A percentile compares a stretch with the other conserved stretches of the same genome.
Evolutionary conservation across 306 rosid genomes (phyloP).

Genomic region (Vigna radiata): DNA sequence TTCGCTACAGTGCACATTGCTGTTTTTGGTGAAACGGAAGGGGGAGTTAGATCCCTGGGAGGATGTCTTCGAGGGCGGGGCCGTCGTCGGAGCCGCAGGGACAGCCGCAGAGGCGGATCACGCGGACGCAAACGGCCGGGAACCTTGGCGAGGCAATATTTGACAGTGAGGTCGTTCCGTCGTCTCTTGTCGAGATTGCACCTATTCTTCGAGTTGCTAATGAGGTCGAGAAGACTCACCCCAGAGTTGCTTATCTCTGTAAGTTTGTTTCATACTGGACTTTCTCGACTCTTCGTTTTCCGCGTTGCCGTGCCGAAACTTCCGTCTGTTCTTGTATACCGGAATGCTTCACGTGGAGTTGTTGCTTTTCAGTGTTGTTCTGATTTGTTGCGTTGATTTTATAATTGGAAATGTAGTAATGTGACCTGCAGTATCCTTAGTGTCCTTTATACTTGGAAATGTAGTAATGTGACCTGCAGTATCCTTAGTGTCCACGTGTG

Average conservation of each 20-base stretch:
- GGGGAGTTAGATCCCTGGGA: conserved; percentile 32
- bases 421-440: not conserved
- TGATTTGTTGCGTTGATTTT: conserved; percentile 1
- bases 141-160: conserved; percentile 86
- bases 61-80: conserved; percentile 68
- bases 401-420: not conserved
- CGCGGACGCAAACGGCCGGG: conserved; percentile 92
- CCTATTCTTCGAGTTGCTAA: conserved; percentile 98
- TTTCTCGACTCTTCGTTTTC: not conserved
- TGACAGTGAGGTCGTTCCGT: conserved; percentile 96
- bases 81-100: conserved; percentile 67
- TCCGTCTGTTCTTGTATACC: not conserved
- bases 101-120: conserved; percentile 75
- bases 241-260: conserved; percentile 98
- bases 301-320: not conserved
- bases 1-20: not conserved
- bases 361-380: conserved; percentile 13
- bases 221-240: conserved; percentile 91
- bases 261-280: conserved; percentile 38
- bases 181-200: conserved; percentile 88
- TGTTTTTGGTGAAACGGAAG: conserved; percentile 3
- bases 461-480: not conserved
- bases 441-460: not conserved
- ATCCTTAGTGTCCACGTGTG: not conserved
- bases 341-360: not conserved